Evolutionary conservation across 164 flowering plant genomes (phyloP), one percentile per base, ranked within the genome.

Genomic region (Cinnamomum chago): DNA sequence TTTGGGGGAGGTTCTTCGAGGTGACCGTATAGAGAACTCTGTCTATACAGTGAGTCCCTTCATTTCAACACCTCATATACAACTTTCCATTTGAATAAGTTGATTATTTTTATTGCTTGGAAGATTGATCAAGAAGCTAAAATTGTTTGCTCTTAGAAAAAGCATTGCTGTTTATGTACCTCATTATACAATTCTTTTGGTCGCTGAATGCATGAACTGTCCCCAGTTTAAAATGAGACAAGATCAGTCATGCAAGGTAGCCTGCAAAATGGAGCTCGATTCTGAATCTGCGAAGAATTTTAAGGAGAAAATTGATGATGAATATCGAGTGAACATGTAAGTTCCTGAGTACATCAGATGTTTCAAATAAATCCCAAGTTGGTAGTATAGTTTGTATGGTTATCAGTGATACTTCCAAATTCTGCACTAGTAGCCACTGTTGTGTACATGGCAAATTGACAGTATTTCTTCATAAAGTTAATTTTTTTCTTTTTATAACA

Each of bases 1-100:
- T 73, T 75, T 88, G 67, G 91, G 91, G 68, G 91, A 88, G 79
- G 91, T 88, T 30, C 90, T 88, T 80, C 88, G 91, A 47, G 91
- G 91, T 81, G 91, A 86, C 66, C 88, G 92, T 35, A 88, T 88
- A 65, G 92, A 88, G 83, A 88, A 88, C 70, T 88, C 92, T 51
- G 78, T 84, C 60, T 88, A 85, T 69, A 77, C 76, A 20, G 91
- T 88, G 72, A 81, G 88, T 33, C 30, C 72, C 64, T 73, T 2
- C 58, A 58, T 28, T 35, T n/a, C 2, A 55, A 55, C 1, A 55
- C 60, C 5, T 22, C 17, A 18, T 12, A 13, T 20, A 66, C 68
- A 66, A 12, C 30, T 67, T 67, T 30, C 60, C 1, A 47, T 65
- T 58, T 35, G 51, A 51, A 30, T 35, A 70, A 75, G 67, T 24